A percentile compares a stretch with the other conserved stretches of the same genome.
Conservation (phyloP, 495 filamentous ascomycete species). For the Aspergillus taichungensis region DNA sequence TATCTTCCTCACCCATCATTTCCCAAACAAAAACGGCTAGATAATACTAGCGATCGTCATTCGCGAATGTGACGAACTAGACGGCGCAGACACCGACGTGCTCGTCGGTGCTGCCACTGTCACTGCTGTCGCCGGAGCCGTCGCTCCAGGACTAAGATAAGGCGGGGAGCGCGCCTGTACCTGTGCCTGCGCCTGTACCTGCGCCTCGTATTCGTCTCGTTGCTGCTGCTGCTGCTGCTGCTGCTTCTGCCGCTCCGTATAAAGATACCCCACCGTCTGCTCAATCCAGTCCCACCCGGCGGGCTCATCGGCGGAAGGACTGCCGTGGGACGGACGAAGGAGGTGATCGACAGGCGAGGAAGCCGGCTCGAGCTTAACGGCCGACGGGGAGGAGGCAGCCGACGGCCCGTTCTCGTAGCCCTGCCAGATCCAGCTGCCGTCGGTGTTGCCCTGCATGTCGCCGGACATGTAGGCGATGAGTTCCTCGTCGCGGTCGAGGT, state of each 20-base stretch:
- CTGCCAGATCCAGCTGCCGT: constrained; percentile 82
- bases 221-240: constrained; percentile 12
- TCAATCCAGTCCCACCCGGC: constrained; percentile 46
- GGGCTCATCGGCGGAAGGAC: no score
- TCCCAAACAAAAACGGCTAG: no score
- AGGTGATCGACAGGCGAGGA: constrained; percentile 5
- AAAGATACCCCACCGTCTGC: constrained; percentile 37
- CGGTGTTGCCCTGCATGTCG: constrained; percentile 76
- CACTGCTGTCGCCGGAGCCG: constrained; percentile 26
- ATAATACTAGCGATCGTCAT: constrained; percentile 82
- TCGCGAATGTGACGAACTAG: constrained; percentile 40
- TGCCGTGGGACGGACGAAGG: no score
- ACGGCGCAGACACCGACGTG: constrained; percentile 28
- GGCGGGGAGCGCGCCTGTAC: no score
- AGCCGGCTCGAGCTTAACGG: constrained; percentile 21
- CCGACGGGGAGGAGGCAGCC: no score
- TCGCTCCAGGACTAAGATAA: constrained; percentile 24
- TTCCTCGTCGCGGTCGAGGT: constrained; percentile 76
- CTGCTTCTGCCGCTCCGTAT: constrained; percentile 28
- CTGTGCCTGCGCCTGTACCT: no score
- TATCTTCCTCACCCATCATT: no score
- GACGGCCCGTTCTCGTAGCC: constrained; percentile 47
- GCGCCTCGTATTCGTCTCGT: constrained; percentile 7
- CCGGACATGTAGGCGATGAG: constrained; percentile 81
- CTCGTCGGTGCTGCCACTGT: constrained; percentile 24